Conservation (phyloP, 495 filamentous ascomycete genomes). For the Tuber calosporum region DNA sequence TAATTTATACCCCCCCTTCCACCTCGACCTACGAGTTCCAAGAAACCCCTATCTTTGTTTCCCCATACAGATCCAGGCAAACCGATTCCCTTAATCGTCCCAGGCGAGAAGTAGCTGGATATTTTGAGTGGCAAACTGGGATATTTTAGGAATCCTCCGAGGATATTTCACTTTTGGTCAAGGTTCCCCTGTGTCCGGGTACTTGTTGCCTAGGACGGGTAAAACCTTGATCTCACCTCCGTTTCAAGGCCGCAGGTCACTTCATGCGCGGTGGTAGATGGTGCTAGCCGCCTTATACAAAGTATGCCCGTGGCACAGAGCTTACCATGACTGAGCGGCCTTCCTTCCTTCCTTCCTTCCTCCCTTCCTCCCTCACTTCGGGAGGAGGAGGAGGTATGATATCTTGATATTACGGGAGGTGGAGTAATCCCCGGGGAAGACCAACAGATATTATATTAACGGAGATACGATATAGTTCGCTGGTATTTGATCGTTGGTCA, state of each 20-base stretch:
- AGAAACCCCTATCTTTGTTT: not conserved
- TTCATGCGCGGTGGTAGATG: not conserved
- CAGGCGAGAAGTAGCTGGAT: no score
- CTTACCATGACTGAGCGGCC: not conserved
- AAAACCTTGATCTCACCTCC: not conserved
- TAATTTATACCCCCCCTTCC: not conserved
- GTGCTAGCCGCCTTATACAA: not conserved
- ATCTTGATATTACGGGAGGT: not conserved
- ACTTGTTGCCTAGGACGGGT: no score
- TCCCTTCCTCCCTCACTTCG: no score
- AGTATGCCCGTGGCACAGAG: not conserved
- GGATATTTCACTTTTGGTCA: no score
- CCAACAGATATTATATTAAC: not conserved
- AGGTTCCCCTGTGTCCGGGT: no score
- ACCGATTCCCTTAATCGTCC: not conserved
- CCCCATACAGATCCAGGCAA: not conserved
- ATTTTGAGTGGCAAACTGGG: no score
- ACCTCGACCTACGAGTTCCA: not conserved
- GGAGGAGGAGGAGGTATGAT: no score
- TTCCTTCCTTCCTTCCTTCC: not conserved
- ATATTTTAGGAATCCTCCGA: no score
- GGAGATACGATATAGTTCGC: not conserved
- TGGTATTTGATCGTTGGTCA: not conserved
- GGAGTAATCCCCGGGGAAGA: not conserved
- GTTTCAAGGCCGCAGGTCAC: not conserved